phyloP scores from a whole-genome alignment of 192 early-diverging fungal species.

The Backusella luteola region DNA sequence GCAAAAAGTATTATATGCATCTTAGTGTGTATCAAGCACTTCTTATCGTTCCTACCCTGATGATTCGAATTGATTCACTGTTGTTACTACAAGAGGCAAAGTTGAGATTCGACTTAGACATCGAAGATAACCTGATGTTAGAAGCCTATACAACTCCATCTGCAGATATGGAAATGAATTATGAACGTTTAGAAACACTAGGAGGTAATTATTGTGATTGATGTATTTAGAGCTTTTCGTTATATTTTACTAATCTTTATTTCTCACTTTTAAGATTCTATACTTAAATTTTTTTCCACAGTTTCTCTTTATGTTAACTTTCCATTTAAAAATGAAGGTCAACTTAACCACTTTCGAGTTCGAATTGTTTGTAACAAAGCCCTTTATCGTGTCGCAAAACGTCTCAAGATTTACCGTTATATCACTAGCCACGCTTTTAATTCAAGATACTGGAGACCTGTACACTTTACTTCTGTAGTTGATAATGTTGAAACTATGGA shows the following conservation, averaged over 20 bases:
- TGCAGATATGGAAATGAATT: conserved; percentile 63
- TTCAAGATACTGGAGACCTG: conserved; percentile 51
- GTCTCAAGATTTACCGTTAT: conserved; percentile 52
- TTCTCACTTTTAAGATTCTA: conserved; percentile 50
- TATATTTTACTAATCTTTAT: background rate
- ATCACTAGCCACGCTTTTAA: conserved; percentile 65
- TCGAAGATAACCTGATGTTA: conserved; percentile 47
- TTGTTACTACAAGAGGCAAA: conserved; percentile 49
- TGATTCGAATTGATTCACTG: conserved; percentile 55
- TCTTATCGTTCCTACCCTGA: conserved; percentile 58
- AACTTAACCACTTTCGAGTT: conserved; percentile 62
- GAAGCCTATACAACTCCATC: conserved; percentile 75
- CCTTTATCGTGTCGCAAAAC: conserved; percentile 56
- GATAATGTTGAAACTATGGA: conserved; percentile 23
- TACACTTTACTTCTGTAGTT: conserved; percentile 27
- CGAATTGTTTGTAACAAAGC: conserved; percentile 71
- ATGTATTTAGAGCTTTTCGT: background rate
- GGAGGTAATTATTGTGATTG: conserved; percentile 45
- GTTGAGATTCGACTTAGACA: conserved; percentile 29
- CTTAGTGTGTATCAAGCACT: conserved; percentile 42
- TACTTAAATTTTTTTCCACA: conserved; percentile 75
- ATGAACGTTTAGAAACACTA: conserved; percentile 86
- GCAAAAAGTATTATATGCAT: conserved; percentile 28
- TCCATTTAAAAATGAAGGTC: conserved; percentile 77
- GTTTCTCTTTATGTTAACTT: conserved; percentile 75